Evolutionary conservation across 495 filamentous ascomycete species (phyloP), one percentile per base, ranked within the genome.

Genomic region (Lepidopterella palustris): DNA sequence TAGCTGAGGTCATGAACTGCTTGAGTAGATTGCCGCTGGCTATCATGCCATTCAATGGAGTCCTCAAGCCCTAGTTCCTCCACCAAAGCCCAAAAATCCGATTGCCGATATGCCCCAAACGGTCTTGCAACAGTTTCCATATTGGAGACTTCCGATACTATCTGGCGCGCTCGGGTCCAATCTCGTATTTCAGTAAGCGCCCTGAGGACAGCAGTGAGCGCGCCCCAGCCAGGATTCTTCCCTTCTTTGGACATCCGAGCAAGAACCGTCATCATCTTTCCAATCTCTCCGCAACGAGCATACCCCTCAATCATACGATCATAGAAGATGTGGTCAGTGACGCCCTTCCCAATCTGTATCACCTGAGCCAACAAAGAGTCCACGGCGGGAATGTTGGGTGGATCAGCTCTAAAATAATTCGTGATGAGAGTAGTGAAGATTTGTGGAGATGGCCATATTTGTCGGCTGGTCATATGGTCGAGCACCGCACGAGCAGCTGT

Each of bases 361-460:
- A 78, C 76, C 21, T 75, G 72, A 13, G 73, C 52, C 60, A 84
- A 79, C 5, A 89, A 71, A 8, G 73, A 55, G 21, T 80, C 77
- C 28, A 88, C 77, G 23, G 80, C 81, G 0, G 67, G 71, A 25
- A 86, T 62, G 64, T 88, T 75, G 1, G 85, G 83, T 8, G 80
- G 79, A n/a, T 67, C 13, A 48, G 60, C 76, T 3, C 70, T 39
- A 67, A 90, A 89, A 71, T 84, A 84, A 71, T 86, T 73, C n/a
- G 81, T 78, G n/a, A 85, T 66, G 6, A 92, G 76, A 64, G 84
- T 84, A 25, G 87, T 88, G 76, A 87, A 87, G 65, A 89, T 78
- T 55, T 86, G 79, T 4, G 78, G 63, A 2, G 77, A 78, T 0
- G 84, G 77, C 62, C 77, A 70, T 27, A 87, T 60, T 8, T 76